These are phyloP conservation scores for Colletotrichum salicis DNA, from an alignment of 2,329 filamentous ascomycete species.

Conservation along the genomic window DNA sequence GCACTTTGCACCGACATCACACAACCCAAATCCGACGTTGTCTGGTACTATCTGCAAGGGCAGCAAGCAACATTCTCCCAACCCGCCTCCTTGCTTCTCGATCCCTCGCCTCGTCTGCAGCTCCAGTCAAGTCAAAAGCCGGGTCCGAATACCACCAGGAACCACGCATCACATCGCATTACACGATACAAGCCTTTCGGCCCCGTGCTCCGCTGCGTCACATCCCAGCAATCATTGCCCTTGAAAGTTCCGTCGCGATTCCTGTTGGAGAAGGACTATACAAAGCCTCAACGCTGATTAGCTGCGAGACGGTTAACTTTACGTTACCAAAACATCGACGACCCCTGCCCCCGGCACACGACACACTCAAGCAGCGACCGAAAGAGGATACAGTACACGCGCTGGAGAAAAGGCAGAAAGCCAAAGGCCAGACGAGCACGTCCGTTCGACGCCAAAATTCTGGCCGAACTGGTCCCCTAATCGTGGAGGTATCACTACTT, in stretches of 20 bases:
- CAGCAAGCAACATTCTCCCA: background rate
- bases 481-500: constrained; percentile 12
- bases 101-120: constrained; percentile 18
- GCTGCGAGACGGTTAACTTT: constrained; percentile 26
- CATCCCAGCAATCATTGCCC: constrained; percentile 22
- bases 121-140: constrained; percentile 12
- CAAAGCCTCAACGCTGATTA: constrained; percentile 33
- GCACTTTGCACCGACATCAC: background rate
- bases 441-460: constrained; percentile 23
- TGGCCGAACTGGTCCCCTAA: constrained; percentile 32
- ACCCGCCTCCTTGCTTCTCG: background rate
- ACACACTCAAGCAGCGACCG: constrained; percentile 24
- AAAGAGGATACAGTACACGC: background rate
- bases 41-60: constrained; percentile 14
- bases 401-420: background rate
- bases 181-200: constrained; percentile 24
- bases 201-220: constrained; percentile 21
- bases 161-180: constrained; percentile 7
- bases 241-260: constrained; percentile 20
- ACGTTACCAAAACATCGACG: constrained; percentile 33
- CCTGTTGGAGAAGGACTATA: constrained; percentile 13
- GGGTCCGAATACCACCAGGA: constrained; percentile 1
- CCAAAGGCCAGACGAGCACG: constrained; percentile 34
- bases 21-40: background rate
- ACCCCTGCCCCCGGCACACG: constrained; percentile 31